Evolutionary conservation across 2,329 filamentous ascomycete genomes (phyloP).

Genomic region (Proliferodiscus dingleyae): DNA sequence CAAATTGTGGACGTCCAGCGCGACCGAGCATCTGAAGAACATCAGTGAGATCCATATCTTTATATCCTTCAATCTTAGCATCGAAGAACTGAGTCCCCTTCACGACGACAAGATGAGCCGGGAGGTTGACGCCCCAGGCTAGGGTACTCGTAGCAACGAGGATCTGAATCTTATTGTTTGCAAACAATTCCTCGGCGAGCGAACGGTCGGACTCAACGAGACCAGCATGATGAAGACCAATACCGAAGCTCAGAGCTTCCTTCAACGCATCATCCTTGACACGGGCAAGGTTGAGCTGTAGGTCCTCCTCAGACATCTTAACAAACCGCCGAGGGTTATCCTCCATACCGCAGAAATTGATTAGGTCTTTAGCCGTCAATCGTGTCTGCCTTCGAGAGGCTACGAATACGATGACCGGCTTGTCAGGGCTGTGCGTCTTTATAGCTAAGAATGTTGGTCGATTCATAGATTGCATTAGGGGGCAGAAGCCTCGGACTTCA

Average conservation of each 20-base stretch:
- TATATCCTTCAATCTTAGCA: constrained; percentile 95
- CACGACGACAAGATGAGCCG: constrained; percentile 92
- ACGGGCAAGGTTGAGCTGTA: constrained; percentile 78
- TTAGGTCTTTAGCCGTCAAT: constrained; percentile 89
- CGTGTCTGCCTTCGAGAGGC: constrained; percentile 92
- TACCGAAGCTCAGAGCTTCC: constrained; percentile 95
- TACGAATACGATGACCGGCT: constrained; percentile 97
- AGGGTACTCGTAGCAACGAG: constrained; percentile 92
- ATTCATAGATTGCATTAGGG: constrained; percentile 99
- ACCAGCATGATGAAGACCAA: constrained; percentile 94
- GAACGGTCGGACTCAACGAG: constrained; percentile 91
- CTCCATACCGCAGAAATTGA: constrained; percentile 98
- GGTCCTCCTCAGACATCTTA: constrained; percentile 88
- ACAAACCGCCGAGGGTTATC: constrained; percentile 93
- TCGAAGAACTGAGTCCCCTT: constrained; percentile 99
- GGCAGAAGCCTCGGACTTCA: constrained; percentile 90
- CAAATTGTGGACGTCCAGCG: constrained; percentile 93
- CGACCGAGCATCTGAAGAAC: constrained; percentile 97
- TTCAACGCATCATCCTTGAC: constrained; percentile 91
- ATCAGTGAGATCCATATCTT: constrained; percentile 98
- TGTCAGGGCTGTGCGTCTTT: constrained; percentile 91
- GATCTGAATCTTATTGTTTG: constrained; percentile 97
- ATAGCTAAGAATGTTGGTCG: constrained; percentile 93
- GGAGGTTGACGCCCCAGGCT: constrained; percentile 96
- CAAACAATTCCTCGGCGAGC: constrained; percentile 87